phyloP scores from a whole-genome alignment of 1,139 yeast species.

The Yamadazyma dendronema region DNA sequence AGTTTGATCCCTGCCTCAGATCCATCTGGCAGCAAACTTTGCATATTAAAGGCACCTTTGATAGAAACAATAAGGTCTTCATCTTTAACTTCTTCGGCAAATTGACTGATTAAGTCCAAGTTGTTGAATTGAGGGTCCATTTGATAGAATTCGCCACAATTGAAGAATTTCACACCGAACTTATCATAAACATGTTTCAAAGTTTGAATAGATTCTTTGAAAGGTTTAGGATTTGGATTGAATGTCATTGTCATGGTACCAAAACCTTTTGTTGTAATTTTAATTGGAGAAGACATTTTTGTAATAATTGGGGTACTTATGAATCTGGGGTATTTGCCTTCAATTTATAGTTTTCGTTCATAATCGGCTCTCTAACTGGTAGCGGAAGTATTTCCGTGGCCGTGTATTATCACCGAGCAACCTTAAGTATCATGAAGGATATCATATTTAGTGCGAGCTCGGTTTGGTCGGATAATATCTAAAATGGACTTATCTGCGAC shows the following conservation, averaged over 20 bases:
- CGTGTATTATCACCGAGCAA: too few species aligned
- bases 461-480: too few species aligned
- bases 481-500: too few species aligned
- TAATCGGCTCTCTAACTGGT: too few species aligned
- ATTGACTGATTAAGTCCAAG: constrained; percentile 50
- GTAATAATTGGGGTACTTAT: not conserved
- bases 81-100: constrained; percentile 49
- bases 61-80: constrained; percentile 51
- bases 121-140: constrained; percentile 47
- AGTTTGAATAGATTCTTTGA: constrained; percentile 45
- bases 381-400: too few species aligned
- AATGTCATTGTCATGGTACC: constrained; percentile 70
- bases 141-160: constrained; percentile 73
- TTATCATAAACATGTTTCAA: constrained; percentile 44
- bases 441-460: too few species aligned
- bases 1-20: constrained; percentile 42
- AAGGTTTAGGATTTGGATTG: constrained; percentile 46
- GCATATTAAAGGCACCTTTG: constrained; percentile 51
- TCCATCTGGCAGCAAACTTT: constrained; percentile 45
- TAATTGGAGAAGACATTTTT: constrained; percentile 7
- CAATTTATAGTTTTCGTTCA: too few species aligned
- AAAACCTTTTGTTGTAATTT: constrained; percentile 34
- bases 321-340: too few species aligned
- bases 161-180: constrained; percentile 57
- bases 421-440: too few species aligned